Evolutionary conservation across 768 basidiomycete species (phyloP).

Genomic region (Hericium alpestre): DNA sequence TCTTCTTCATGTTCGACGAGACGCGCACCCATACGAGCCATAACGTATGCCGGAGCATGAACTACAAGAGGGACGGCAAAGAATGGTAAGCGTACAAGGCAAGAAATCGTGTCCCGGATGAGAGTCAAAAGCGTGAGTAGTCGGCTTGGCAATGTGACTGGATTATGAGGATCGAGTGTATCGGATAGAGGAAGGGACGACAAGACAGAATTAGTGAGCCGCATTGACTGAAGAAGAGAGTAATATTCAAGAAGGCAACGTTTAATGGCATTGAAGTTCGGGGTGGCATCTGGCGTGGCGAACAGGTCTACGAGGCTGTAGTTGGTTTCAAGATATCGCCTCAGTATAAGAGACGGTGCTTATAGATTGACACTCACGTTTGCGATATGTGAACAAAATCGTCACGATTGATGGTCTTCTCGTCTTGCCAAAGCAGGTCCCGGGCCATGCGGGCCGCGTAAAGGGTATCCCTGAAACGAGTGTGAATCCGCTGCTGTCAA

Average conservation of each 20-base stretch:
- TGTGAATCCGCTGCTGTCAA: neutral
- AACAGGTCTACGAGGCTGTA: conserved; percentile 81
- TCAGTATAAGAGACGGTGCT: neutral
- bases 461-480: conserved; percentile 64
- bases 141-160: conserved; percentile 67
- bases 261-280: conserved; percentile 52
- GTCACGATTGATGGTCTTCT: conserved; percentile 63
- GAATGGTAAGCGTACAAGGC: conserved; percentile 71
- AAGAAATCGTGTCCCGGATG: conserved; percentile 64
- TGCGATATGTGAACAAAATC: conserved; percentile 82
- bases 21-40: conserved; percentile 65
- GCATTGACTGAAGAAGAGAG: conserved; percentile 70
- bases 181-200: conserved; percentile 77
- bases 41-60: conserved; percentile 76
- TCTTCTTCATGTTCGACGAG: conserved; percentile 83
- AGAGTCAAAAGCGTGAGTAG: conserved; percentile 71
- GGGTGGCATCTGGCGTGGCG: conserved; percentile 51
- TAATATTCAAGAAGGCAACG: conserved; percentile 77
- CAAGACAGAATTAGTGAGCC: conserved; percentile 78
- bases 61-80: conserved; percentile 80
- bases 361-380: conserved; percentile 48
- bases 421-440: conserved; percentile 85
- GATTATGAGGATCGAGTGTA: conserved; percentile 70
- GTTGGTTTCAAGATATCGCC: conserved; percentile 5
- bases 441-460: conserved; percentile 87